Evolutionary conservation across 139 green algal genomes (phyloP).

Genomic region (Auxenochlorella pyrenoidosa): DNA sequence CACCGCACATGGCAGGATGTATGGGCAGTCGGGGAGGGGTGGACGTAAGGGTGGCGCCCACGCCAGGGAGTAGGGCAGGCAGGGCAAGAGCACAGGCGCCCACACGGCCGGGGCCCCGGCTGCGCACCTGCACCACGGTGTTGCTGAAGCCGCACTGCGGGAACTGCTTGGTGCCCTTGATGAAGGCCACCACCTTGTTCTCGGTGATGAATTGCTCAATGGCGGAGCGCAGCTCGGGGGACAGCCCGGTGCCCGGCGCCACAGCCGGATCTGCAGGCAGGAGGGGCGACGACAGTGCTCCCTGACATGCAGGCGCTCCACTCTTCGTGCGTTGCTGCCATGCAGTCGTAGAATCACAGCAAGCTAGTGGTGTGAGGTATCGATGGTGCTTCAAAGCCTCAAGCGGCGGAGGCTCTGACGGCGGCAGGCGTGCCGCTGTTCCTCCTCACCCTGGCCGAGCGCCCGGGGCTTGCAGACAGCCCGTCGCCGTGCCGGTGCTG

Average conservation of each 20-base stretch:
- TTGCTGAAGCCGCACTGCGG: slow-evolving; percentile 98
- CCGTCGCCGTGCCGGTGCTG: not conserved
- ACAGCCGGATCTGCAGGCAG: not conserved
- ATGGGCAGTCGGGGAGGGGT: not conserved
- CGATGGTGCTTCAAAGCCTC: no score
- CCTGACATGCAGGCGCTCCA: no score
- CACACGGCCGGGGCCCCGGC: not conserved
- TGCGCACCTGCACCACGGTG: slow-evolving; percentile 85
- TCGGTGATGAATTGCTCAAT: slow-evolving; percentile 78
- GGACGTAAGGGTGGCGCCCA: not conserved
- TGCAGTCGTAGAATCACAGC: not conserved
- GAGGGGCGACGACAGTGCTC: no score
- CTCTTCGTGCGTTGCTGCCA: not conserved
- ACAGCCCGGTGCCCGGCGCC: slow-evolving; percentile 54
- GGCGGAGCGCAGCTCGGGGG: slow-evolving; percentile 67
- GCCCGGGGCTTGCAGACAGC: not conserved
- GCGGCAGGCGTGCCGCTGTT: not conserved
- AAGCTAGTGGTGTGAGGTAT: no score
- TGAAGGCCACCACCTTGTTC: slow-evolving; percentile 87
- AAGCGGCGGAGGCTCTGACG: no score
- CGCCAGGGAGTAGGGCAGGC: not conserved
- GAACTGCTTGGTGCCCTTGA: slow-evolving; percentile 91
- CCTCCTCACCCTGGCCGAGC: not conserved
- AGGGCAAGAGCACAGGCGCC: not conserved
- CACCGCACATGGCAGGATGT: not conserved